Percentiles rank a stretch among this genome's conserved stretches.
These are phyloP conservation scores for Cordyceps militaris DNA, from an alignment of 2,329 filamentous ascomycete genomes.

Conservation along the genomic window DNA sequence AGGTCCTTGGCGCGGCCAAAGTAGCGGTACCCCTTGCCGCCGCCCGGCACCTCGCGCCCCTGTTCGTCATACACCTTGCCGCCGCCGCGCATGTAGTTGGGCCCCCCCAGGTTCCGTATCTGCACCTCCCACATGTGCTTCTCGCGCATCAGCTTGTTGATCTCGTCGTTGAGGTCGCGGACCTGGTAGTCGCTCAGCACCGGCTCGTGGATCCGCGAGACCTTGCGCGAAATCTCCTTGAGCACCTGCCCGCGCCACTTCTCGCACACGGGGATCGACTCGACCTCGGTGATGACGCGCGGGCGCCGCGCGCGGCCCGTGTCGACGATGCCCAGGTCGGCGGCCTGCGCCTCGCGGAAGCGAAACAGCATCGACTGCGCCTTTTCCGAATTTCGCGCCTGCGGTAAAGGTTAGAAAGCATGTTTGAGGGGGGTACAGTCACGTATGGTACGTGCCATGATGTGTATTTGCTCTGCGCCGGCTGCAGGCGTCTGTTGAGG, in stretches of 20 bases:
- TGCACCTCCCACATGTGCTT: conserved; percentile 99
- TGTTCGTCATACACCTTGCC: conserved; percentile 67
- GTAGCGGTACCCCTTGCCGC: conserved; percentile 87
- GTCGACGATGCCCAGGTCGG: conserved; percentile 93
- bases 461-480: neutral
- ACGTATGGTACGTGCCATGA: neutral
- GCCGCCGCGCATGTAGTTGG: conserved; percentile 83
- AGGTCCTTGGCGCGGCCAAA: conserved; percentile 86
- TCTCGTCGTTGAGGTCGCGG: conserved; percentile 96
- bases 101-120: conserved; percentile 90
- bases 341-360: conserved; percentile 95
- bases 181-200: conserved; percentile 95
- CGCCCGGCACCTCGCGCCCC: conserved; percentile 62
- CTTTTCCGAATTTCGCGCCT: conserved; percentile 97
- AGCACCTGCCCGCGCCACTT: conserved; percentile 98
- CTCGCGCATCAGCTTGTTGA: conserved; percentile 98
- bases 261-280: conserved; percentile 79
- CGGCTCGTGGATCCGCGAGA: conserved; percentile 88
- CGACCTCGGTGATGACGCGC: conserved; percentile 81
- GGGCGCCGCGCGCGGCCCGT: conserved; percentile 82
- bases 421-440: neutral
- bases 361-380: conserved; percentile 99
- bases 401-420: conserved; percentile 13
- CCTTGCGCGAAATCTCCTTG: conserved; percentile 94
- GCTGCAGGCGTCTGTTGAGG: neutral